phyloP scores from a whole-genome alignment of 2,329 filamentous ascomycete species.

The Cercospora nicotianae region DNA sequence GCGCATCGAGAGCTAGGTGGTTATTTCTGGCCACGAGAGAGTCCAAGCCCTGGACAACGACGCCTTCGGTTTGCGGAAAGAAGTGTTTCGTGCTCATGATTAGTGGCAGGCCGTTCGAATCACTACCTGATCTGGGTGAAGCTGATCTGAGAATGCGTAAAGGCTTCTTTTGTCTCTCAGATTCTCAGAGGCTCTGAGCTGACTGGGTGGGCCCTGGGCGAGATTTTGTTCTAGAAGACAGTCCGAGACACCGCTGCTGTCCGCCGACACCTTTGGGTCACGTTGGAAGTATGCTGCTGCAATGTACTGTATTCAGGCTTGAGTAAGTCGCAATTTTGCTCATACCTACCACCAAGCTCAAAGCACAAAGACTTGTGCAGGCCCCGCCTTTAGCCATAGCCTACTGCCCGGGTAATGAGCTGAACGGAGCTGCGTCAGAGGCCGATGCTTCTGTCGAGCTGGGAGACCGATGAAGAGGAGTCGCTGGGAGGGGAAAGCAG shows the following conservation, averaged over 20 bases:
- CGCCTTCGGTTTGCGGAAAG: conserved; percentile 52
- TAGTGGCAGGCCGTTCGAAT: background rate
- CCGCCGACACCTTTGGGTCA: background rate
- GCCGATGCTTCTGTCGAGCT: conserved; percentile 5
- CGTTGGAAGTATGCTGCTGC: background rate
- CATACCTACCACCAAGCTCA: background rate
- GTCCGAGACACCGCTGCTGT: too few species aligned
- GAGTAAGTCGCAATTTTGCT: background rate
- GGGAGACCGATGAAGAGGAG: background rate
- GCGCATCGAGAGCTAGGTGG: conserved; percentile 46
- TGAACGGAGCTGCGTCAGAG: conserved; percentile 13
- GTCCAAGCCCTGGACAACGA: conserved; percentile 52
- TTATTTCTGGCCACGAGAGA: conserved; percentile 50
- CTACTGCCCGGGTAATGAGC: conserved; percentile 4
- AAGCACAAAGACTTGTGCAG: background rate
- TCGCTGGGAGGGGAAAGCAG: conserved; percentile 3
- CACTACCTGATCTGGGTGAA: too few species aligned
- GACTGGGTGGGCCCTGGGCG: too few species aligned
- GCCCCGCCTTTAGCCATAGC: conserved; percentile 9
- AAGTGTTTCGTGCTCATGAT: conserved; percentile 58
- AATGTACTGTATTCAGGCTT: background rate
- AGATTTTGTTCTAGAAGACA: too few species aligned
- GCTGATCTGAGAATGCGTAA: too few species aligned
- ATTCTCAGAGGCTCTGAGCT: too few species aligned
- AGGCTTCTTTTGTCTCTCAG: too few species aligned